These are phyloP conservation scores for Umbelopsis isabellina DNA, from an alignment of 192 early-diverging fungal species.

Conservation along the genomic window DNA sequence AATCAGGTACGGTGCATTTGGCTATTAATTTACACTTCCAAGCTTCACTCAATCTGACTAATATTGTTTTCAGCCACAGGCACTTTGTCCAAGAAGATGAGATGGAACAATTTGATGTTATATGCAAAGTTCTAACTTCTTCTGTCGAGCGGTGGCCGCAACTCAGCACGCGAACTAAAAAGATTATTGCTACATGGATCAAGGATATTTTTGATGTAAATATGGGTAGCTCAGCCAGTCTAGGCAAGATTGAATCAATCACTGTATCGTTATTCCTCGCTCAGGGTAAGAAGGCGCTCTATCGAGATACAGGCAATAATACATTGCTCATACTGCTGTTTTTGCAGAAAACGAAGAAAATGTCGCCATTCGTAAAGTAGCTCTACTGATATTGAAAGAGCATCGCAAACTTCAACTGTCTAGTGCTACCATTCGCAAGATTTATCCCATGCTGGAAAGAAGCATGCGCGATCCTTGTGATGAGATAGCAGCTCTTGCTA, in stretches of 20 bases:
- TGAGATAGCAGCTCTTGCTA: background rate
- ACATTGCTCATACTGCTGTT: no score
- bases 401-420: background rate
- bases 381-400: background rate
- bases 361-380: background rate
- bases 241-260: background rate
- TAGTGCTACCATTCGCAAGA: no score
- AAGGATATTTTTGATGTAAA: background rate
- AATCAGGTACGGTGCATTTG: background rate
- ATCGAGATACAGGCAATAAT: background rate
- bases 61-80: no score
- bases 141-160: no score
- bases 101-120: no score
- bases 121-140: no score
- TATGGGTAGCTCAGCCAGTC: background rate
- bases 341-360: slow-evolving; percentile 9
- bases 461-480: background rate
- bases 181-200: background rate
- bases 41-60: no score
- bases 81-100: no score
- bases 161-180: background rate
- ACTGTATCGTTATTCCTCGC: background rate
- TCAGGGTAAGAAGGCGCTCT: background rate
- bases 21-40: no score
- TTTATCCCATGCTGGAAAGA: background rate